Conservation (phyloP, 345 rosid species). For the Eucalyptus marginata region DNA sequence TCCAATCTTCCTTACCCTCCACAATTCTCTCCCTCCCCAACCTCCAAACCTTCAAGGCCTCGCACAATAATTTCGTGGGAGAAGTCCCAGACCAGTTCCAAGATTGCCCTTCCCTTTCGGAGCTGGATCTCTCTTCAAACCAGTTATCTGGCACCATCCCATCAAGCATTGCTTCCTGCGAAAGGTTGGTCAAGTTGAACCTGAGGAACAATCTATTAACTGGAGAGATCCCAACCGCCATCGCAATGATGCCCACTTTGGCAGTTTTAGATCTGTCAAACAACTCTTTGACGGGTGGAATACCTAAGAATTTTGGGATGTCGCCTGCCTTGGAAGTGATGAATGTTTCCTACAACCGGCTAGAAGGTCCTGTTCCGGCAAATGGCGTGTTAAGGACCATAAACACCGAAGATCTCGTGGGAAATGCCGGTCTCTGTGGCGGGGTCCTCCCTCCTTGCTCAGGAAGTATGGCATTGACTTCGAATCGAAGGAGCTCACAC, state of each 20-base stretch:
- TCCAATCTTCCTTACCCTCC: slow-evolving; percentile 59
- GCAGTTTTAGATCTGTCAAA: slow-evolving; percentile 84
- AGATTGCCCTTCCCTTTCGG: slow-evolving; percentile 78
- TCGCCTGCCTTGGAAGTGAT: slow-evolving; percentile 77
- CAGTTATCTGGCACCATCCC: slow-evolving; percentile 63
- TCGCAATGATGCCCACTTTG: slow-evolving; percentile 72
- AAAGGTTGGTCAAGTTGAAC: slow-evolving; percentile 60
- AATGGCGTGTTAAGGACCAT: slow-evolving; percentile 71
- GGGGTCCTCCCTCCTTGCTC: slow-evolving; percentile 75
- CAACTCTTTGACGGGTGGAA: slow-evolving; percentile 64
- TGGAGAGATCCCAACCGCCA: slow-evolving; percentile 58
- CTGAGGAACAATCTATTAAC: slow-evolving; percentile 49
- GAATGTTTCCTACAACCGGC: slow-evolving; percentile 71
- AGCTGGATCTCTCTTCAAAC: slow-evolving; percentile 79
- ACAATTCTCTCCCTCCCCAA: slow-evolving; percentile 69
- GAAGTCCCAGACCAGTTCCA: slow-evolving; percentile 85
- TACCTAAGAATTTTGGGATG: slow-evolving; percentile 65
- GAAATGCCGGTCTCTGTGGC: slow-evolving; percentile 73
- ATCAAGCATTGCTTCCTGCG: slow-evolving; percentile 75
- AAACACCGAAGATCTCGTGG: slow-evolving; percentile 61
- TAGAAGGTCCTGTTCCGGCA: slow-evolving; percentile 73
- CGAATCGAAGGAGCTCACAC: slow-evolving; percentile 24
- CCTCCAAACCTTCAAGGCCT: slow-evolving; percentile 54
- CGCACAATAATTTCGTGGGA: slow-evolving; percentile 55
- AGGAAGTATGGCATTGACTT: slow-evolving; percentile 7